Percentiles rank a stretch among this genome's conserved stretches.
These are phyloP conservation scores for Colletotrichum sp. DNA, from an alignment of 2,329 filamentous ascomycete species.

Conservation along the genomic window DNA sequence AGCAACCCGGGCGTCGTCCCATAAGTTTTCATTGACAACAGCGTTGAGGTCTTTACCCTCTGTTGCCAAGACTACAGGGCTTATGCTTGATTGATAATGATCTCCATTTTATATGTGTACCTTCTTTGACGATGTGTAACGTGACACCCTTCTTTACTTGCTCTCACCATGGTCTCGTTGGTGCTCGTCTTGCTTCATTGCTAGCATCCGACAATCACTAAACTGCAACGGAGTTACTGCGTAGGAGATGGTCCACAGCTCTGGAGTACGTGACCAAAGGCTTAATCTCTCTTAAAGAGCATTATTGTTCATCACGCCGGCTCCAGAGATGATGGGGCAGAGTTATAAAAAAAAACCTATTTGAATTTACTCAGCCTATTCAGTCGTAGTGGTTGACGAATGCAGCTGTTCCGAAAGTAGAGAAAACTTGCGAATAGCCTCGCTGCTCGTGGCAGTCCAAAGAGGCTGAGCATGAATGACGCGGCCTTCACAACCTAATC, in stretches of 20 bases:
- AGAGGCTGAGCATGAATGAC: neutral
- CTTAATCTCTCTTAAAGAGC: neutral
- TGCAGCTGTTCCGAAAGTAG: neutral
- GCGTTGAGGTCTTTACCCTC: neutral
- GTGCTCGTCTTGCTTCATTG: neutral
- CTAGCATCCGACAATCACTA: neutral
- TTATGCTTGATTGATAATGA: neutral
- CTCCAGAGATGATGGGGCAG: neutral
- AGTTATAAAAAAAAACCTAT: neutral
- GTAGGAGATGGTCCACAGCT: accelerated
- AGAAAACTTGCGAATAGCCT: neutral
- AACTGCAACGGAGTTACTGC: neutral
- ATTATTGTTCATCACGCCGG: accelerated
- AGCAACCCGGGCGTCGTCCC: neutral
- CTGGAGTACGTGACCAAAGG: neutral
- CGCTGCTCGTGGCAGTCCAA: neutral
- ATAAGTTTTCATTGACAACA: neutral
- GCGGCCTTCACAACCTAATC: neutral
- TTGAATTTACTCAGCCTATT: neutral
- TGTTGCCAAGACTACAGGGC: neutral
- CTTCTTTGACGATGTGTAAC: accelerated
- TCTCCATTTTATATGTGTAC: neutral
- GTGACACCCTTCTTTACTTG: neutral
- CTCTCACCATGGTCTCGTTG: neutral
- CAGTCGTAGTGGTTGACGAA: neutral